Evolutionary conservation across 306 rosid genomes (phyloP), one percentile per base, ranked within the genome.

Genomic region (Carpinus viminea): DNA sequence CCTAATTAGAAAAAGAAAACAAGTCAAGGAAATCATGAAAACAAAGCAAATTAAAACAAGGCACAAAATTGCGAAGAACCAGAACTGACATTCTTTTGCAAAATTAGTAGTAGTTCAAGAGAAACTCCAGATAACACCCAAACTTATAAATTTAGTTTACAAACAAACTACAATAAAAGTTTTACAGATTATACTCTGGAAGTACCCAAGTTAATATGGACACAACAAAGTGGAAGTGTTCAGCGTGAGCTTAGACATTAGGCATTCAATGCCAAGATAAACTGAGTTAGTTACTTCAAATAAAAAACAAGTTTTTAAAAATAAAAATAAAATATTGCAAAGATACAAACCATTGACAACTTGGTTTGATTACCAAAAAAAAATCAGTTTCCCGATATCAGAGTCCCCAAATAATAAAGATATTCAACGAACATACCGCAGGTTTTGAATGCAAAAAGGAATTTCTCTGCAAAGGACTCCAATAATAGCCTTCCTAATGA

Each of bases 401-500:
- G 26, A 72, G 74, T 69, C 50, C 68, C 82, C n/a, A 71, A 48
- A 56, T 15, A 57, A 56, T 8, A 57, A 54, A 72, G 8, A 38
- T 21, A 21, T 52, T 51, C 72, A 46, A 85, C 15, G 53, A 80
- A 76, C 88, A 70, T 87, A 95, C 98, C 91, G 60, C 76, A 70
- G 31, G 81, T 74, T 86, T 85, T 91, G 77, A 88, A 86, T 68
- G 81, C 84, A 77, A 79, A n/a, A 78, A 92, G 92, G 74, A 91
- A 71, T 62, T 93, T 91, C 87, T 90, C 96, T 0, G 89, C 91
- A 54, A 81, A 76, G 79, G 90, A 77, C 75, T 93, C 90, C 85
- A 87, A 61, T 69, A 55, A 76, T 69, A 86, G 84, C 85, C 91
- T 88, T 86, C 98, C 98, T 56, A 95, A 87, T 74, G 89, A 83